phyloP scores from a whole-genome alignment of 1,139 yeast genomes.

The Scheffersomyces illinoinensis region DNA sequence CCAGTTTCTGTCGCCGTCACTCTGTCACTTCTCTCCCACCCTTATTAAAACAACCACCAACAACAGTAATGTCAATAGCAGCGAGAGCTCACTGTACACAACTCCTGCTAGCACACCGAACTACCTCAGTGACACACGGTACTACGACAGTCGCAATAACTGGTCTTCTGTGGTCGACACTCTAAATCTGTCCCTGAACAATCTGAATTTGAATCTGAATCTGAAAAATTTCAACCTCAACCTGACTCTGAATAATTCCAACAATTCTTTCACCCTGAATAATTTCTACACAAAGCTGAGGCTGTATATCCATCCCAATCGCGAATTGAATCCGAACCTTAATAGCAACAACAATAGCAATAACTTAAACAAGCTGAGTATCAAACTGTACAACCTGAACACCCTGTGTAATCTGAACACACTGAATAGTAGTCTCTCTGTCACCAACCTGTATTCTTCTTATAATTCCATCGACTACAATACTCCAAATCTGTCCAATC shows the following conservation, averaged over 20 bases:
- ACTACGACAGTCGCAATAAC: neutral
- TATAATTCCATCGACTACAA: neutral
- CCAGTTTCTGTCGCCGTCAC: neutral
- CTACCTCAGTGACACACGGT: neutral
- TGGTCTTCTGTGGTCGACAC: neutral
- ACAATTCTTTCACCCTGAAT: neutral
- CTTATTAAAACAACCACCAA: neutral
- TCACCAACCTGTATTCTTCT: neutral
- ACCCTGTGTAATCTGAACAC: neutral
- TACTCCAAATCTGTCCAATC: neutral
- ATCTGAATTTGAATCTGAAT: neutral
- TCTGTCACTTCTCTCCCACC: neutral
- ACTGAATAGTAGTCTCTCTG: neutral
- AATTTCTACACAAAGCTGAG: neutral
- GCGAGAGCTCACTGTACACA: neutral
- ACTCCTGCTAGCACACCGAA: neutral
- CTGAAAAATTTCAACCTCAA: neutral
- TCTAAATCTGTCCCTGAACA: neutral
- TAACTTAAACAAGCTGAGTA: neutral
- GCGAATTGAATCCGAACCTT: neutral
- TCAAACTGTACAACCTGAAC: neutral
- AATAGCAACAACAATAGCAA: neutral
- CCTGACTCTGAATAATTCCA: neutral
- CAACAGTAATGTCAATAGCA: constrained; percentile 1
- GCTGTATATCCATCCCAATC: neutral